These are phyloP conservation scores for Gloeostereum incarnatum DNA, from an alignment of 768 basidiomycete genomes.

Conservation along the genomic window DNA sequence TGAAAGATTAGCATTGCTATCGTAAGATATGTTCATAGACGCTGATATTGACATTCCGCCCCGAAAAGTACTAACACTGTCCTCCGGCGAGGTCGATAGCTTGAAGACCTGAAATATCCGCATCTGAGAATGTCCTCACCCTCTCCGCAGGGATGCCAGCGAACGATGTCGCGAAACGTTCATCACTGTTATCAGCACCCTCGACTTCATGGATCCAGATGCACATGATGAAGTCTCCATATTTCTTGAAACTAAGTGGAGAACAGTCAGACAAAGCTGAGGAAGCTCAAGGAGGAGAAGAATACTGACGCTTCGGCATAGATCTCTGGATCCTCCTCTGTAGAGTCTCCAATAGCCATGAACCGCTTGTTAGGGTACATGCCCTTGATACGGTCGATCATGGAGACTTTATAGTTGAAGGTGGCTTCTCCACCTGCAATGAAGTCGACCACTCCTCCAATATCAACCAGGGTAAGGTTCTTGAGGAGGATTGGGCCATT, in stretches of 20 bases:
- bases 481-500: constrained; percentile 28
- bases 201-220: constrained; percentile 36
- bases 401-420: constrained; percentile 23
- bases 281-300: no score
- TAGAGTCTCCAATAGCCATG: constrained; percentile 32
- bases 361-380: constrained; percentile 35
- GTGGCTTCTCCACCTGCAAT: constrained; percentile 11
- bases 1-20: no score
- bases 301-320: no score
- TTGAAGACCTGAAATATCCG: constrained; percentile 23
- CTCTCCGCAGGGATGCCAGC: constrained; percentile 21
- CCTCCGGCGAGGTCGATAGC: constrained; percentile 29
- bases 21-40: no score
- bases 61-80: no score
- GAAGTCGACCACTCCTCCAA: constrained; percentile 19
- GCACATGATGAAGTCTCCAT: constrained; percentile 25
- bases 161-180: constrained; percentile 26
- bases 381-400: constrained; percentile 26
- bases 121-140: constrained; percentile 24
- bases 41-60: no score
- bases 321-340: constrained; percentile 37
- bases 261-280: no score
- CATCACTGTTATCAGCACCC: constrained; percentile 29
- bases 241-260: constrained; percentile 27
- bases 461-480: constrained; percentile 25